These are phyloP conservation scores for Galerina marginata DNA, from an alignment of 768 basidiomycete species.

Conservation along the genomic window DNA sequence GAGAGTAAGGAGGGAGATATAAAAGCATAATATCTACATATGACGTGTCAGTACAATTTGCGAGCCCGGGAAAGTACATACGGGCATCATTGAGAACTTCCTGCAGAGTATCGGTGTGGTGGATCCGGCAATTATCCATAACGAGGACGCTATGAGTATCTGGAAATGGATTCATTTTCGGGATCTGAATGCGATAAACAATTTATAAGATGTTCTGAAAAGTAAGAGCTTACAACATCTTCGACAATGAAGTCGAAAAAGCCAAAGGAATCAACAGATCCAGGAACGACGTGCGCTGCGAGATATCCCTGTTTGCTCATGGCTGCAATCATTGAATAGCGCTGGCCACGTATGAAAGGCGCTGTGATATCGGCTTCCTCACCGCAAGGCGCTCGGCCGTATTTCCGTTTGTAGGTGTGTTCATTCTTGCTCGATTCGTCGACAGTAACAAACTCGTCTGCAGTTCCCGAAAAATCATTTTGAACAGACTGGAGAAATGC, in stretches of 20 bases:
- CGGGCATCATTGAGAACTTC: too few relatives aligned
- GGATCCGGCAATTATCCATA: conserved; percentile 44
- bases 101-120: conserved; percentile 25
- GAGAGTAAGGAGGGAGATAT: too few relatives aligned
- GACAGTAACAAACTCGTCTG: conserved; percentile 20
- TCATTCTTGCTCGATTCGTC: conserved; percentile 40
- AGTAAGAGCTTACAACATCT: conserved; percentile 34
- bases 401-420: conserved; percentile 27
- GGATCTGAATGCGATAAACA: conserved; percentile 28
- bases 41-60: too few relatives aligned
- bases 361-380: conserved; percentile 23
- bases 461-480: conserved; percentile 4
- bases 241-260: conserved; percentile 44
- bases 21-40: too few relatives aligned
- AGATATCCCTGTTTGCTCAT: conserved; percentile 40
- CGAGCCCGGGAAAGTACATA: too few relatives aligned
- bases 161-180: conserved; percentile 41
- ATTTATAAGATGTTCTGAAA: too few relatives aligned
- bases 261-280: conserved; percentile 36
- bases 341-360: conserved; percentile 31
- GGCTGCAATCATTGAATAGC: conserved; percentile 40
- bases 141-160: conserved; percentile 34
- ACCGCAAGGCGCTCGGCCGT: conserved; percentile 32
- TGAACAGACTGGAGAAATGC: background rate
- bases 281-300: conserved; percentile 34